These are phyloP conservation scores for Oryza nivara DNA, from an alignment of 176 grass and related monocot genomes.

Conservation along the genomic window DNA sequence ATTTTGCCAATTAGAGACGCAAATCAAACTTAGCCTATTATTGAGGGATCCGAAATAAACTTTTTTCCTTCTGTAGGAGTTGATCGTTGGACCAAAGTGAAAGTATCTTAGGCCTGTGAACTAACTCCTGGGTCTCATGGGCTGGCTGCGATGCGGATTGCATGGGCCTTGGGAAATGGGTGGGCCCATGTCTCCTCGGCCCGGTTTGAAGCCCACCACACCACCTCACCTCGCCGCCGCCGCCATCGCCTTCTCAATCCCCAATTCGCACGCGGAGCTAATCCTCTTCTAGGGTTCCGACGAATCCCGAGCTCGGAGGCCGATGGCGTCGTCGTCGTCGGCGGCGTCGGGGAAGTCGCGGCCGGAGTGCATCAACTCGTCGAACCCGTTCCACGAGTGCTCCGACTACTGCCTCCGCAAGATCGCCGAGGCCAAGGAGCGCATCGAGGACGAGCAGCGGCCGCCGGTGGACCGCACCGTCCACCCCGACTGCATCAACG, in stretches of 20 bases:
- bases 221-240: no score
- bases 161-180: no score
- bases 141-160: no score
- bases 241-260: neutral
- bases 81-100: no score
- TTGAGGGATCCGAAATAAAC: no score
- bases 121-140: no score
- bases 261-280: neutral
- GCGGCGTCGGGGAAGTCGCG: slow-evolving; percentile 13
- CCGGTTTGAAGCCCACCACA: neutral
- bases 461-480: slow-evolving; percentile 46
- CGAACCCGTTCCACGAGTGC: slow-evolving; percentile 78
- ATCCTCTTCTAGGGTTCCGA: slow-evolving; percentile 24
- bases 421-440: slow-evolving; percentile 64
- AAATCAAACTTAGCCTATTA: no score
- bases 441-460: slow-evolving; percentile 24
- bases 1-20: no score
- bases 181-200: neutral
- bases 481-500: slow-evolving; percentile 76
- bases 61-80: no score
- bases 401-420: slow-evolving; percentile 63
- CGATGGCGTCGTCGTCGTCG: slow-evolving; percentile 21
- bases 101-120: no score
- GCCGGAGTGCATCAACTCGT: slow-evolving; percentile 74
- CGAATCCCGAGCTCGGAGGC: neutral